Percentiles rank a stretch among this genome's conserved stretches.
phyloP scores from a whole-genome alignment of 208 protist species.

The Phytomonas sp. region DNA sequence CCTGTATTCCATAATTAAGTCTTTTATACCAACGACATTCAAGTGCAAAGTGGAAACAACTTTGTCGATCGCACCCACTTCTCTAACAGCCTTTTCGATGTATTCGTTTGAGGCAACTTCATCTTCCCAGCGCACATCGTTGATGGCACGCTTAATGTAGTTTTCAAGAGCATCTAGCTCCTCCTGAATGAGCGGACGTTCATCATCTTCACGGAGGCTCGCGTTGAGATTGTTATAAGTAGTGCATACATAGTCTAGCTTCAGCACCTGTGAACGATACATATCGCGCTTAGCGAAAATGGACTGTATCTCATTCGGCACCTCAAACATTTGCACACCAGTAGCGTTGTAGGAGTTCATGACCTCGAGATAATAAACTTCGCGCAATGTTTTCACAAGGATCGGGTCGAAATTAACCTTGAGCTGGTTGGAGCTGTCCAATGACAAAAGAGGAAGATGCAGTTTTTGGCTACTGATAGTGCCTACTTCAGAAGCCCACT shows the following conservation, averaged over 20 bases:
- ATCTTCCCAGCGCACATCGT: slow-evolving; percentile 87
- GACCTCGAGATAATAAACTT: slow-evolving; percentile 94
- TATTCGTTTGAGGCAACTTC: slow-evolving; percentile 83
- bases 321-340: slow-evolving; percentile 52
- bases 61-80: slow-evolving; percentile 74
- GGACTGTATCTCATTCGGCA: slow-evolving; percentile 74
- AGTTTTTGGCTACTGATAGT: slow-evolving; percentile 90
- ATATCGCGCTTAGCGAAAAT: slow-evolving; percentile 89
- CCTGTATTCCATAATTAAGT: slow-evolving; percentile 69
- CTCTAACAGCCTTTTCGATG: slow-evolving; percentile 77
- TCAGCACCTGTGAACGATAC: slow-evolving; percentile 88
- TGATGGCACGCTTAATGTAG: slow-evolving; percentile 58
- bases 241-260: slow-evolving; percentile 89
- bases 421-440: slow-evolving; percentile 49
- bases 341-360: slow-evolving; percentile 83
- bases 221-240: slow-evolving; percentile 92
- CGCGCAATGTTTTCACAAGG: slow-evolving; percentile 92
- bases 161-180: slow-evolving; percentile 86
- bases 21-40: slow-evolving; percentile 82
- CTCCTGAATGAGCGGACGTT: slow-evolving; percentile 87
- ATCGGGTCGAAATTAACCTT: slow-evolving; percentile 95
- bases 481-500: slow-evolving; percentile 89
- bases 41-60: slow-evolving; percentile 85
- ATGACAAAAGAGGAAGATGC: slow-evolving; percentile 85
- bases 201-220: slow-evolving; percentile 85